Conservation (phyloP, 2,329 filamentous ascomycete species). For the Gaeumannomyces tritici region DNA sequence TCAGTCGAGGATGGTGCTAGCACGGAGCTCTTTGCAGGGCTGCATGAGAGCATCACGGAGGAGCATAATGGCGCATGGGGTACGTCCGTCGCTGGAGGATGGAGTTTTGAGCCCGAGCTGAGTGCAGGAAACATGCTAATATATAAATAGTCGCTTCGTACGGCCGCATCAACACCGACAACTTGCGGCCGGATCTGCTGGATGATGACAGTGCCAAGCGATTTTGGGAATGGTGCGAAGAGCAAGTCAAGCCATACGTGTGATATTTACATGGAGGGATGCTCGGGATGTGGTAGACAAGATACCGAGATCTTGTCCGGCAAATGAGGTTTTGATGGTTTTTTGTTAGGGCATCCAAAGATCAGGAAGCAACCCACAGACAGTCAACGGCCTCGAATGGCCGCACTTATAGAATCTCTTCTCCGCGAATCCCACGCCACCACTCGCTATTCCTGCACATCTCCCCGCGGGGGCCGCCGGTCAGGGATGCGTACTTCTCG, state of each 20-base stretch:
- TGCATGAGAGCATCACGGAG: slow-evolving; percentile 30
- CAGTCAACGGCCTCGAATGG: no score
- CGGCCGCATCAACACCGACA: slow-evolving; percentile 13
- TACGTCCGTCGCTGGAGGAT: neutral
- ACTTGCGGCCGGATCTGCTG: slow-evolving; percentile 18
- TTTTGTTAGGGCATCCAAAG: no score
- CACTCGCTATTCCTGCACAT: slow-evolving; percentile 15
- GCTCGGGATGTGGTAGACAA: no score
- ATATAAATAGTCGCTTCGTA: neutral
- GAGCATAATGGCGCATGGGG: slow-evolving; percentile 13
- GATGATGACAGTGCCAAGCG: slow-evolving; percentile 1
- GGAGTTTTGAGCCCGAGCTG: neutral
- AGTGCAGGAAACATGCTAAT: neutral
- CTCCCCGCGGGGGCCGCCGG: slow-evolving; percentile 16
- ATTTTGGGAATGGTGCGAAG: slow-evolving; percentile 8
- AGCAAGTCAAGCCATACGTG: slow-evolving; percentile 4
- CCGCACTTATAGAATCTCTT: neutral
- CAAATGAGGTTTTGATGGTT: no score
- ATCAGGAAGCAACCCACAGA: no score
- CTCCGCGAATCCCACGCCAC: slow-evolving; percentile 13
- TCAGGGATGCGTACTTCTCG: slow-evolving; percentile 14
- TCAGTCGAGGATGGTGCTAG: slow-evolving; percentile 28
- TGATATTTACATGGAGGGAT: neutral
- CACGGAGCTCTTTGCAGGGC: slow-evolving; percentile 35
- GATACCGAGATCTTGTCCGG: no score